These are phyloP conservation scores for Penicillium arizonense DNA, from an alignment of 495 filamentous ascomycete species.

Conservation along the genomic window DNA sequence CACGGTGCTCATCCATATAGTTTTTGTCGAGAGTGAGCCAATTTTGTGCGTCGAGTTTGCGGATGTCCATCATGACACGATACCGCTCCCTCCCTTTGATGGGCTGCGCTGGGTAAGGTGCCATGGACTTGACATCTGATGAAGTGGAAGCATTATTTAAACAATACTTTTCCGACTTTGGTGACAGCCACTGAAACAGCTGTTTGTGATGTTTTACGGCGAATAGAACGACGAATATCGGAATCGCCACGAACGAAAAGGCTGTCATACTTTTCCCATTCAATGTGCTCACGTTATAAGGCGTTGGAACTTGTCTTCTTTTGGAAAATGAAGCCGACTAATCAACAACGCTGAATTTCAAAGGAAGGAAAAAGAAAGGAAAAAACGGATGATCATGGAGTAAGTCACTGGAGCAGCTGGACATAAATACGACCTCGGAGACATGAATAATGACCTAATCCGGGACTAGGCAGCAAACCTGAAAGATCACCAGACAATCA, in stretches of 20 bases:
- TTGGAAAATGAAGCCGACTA: background rate
- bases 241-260: slow-evolving; percentile 34
- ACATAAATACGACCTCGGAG: slow-evolving; percentile 14
- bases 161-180: slow-evolving; percentile 8
- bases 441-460: slow-evolving; percentile 11
- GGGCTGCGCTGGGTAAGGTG: slow-evolving; percentile 44
- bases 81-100: slow-evolving; percentile 46
- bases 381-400: slow-evolving; percentile 11
- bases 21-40: slow-evolving; percentile 56
- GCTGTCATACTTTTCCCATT: slow-evolving; percentile 32
- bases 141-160: slow-evolving; percentile 11
- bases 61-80: slow-evolving; percentile 55
- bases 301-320: background rate
- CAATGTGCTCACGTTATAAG: background rate
- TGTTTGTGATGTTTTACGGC: slow-evolving; percentile 43
- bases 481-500: slow-evolving; percentile 7
- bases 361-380: slow-evolving; percentile 13
- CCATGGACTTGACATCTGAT: slow-evolving; percentile 37
- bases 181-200: slow-evolving; percentile 18
- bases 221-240: slow-evolving; percentile 39
- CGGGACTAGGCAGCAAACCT: slow-evolving; percentile 11
- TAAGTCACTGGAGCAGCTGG: slow-evolving; percentile 3
- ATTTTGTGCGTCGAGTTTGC: slow-evolving; percentile 47
- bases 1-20: slow-evolving; percentile 48
- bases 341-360: background rate